Conservation (phyloP, 805 yeast species). For the Suhomyces canberraensis region DNA sequence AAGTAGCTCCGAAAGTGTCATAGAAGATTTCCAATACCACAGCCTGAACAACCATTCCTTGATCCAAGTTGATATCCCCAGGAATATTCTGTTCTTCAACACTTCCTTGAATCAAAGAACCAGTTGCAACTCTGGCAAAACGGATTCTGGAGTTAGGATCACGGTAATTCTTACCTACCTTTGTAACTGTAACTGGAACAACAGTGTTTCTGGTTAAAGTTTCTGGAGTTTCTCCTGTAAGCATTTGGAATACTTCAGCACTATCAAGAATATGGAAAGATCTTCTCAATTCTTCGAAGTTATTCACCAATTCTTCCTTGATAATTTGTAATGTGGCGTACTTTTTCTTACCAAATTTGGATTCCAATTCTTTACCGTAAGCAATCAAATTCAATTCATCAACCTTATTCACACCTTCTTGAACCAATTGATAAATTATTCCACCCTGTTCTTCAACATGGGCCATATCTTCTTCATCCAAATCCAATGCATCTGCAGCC, state of each 20-base stretch:
- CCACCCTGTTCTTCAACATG: conserved; percentile 80
- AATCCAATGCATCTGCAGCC: conserved; percentile 96
- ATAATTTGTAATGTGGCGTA: conserved; percentile 79
- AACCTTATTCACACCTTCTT: conserved; percentile 68
- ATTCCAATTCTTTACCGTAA: conserved; percentile 84
- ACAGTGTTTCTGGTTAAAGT: conserved; percentile 66
- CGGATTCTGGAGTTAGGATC: conserved; percentile 44
- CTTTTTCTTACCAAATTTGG: conserved; percentile 67
- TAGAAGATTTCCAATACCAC: conserved; percentile 70
- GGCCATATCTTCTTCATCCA: conserved; percentile 89
- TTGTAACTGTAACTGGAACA: conserved; percentile 70
- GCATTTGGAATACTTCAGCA: conserved; percentile 76
- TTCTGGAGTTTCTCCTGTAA: conserved; percentile 81
- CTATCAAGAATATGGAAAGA: conserved; percentile 62
- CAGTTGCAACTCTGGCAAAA: conserved; percentile 38
- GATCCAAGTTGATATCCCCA: conserved; percentile 41
- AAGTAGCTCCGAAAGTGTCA: conserved; percentile 68
- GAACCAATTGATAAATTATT: conserved; percentile 68
- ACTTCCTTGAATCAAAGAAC: conserved; percentile 42
- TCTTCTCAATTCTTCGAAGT: conserved; percentile 82
- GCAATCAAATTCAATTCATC: conserved; percentile 87
- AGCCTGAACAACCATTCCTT: conserved; percentile 85
- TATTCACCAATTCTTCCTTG: conserved; percentile 80
- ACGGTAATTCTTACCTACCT: conserved; percentile 64
- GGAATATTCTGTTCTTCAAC: conserved; percentile 45